These are phyloP conservation scores for Trametes cinnabarina DNA, from an alignment of 768 basidiomycete genomes.

Conservation along the genomic window DNA sequence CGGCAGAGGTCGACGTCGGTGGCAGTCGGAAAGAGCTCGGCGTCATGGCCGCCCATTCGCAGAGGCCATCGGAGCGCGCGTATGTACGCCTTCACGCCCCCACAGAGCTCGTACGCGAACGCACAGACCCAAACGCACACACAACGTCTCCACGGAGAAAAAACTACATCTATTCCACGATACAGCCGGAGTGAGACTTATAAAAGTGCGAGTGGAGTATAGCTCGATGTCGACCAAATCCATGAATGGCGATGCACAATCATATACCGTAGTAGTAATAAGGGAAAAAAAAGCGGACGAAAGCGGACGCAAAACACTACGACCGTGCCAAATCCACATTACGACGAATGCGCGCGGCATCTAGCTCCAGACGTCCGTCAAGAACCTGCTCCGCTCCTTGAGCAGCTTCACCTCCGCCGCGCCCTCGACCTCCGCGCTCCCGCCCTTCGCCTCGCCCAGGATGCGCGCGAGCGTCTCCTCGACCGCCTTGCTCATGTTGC, in stretches of 20 bases:
- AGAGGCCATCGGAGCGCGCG: no score
- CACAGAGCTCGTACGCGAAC: no score
- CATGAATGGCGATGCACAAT: not conserved
- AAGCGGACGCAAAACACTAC: not conserved
- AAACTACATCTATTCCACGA: conserved; percentile 7
- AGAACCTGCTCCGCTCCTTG: conserved; percentile 87
- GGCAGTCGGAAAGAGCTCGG: conserved; percentile 9
- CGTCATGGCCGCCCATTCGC: not conserved
- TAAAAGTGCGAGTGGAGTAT: not conserved
- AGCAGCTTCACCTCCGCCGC: conserved; percentile 88
- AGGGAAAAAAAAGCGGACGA: not conserved
- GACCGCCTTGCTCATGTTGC: conserved; percentile 93
- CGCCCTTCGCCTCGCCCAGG: conserved; percentile 92
- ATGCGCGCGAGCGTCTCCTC: conserved; percentile 84
- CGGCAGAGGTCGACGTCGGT: not conserved
- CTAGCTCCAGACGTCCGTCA: conserved; percentile 78
- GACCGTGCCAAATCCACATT: no score
- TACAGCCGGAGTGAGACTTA: not conserved
- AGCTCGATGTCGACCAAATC: not conserved
- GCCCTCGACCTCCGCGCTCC: conserved; percentile 83
- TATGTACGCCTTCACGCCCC: no score
- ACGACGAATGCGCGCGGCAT: not conserved
- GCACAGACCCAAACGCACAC: no score
- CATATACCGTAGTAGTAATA: not conserved
- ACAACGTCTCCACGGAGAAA: no score